A percentile compares a stretch with the other conserved stretches of the same genome.
phyloP scores from a whole-genome alignment of 495 filamentous ascomycete species.

The Thozetella sp. region DNA sequence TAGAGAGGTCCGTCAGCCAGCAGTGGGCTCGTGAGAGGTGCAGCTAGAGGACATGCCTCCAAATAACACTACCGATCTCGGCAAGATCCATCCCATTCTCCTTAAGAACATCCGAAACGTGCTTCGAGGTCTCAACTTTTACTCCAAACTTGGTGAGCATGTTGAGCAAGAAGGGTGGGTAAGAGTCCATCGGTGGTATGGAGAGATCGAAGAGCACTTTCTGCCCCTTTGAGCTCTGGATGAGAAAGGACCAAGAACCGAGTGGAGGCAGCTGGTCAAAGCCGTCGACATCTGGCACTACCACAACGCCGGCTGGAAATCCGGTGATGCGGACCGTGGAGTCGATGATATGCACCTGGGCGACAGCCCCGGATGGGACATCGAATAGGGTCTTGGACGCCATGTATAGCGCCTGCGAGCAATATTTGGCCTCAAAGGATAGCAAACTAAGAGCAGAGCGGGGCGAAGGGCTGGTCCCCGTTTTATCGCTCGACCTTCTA shows the following conservation, averaged over 20 bases:
- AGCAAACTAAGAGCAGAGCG: neutral
- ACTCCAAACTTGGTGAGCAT: neutral
- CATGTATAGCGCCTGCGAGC: neutral
- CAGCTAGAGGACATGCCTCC: neutral
- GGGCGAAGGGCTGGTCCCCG: neutral
- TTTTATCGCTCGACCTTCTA: neutral
- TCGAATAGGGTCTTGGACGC: neutral
- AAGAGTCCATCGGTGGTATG: neutral
- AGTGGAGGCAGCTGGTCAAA: neutral
- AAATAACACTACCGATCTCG: neutral
- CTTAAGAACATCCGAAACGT: constrained; percentile 5
- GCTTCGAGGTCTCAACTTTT: neutral
- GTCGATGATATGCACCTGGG: constrained; percentile 8
- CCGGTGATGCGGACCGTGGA: constrained; percentile 1
- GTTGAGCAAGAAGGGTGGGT: neutral
- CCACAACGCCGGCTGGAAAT: neutral
- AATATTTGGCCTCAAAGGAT: neutral
- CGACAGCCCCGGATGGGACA: constrained; percentile 2
- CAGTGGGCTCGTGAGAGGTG: neutral
- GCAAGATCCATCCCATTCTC: constrained; percentile 1
- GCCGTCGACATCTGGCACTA: constrained; percentile 1
- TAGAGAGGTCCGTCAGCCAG: neutral
- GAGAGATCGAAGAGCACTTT: constrained; percentile 7
- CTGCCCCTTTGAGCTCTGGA: constrained; percentile 4
- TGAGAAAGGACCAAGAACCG: constrained; percentile 6